Base-by-base conservation (phyloP, 306 rosid species). In the Cicer chorassanicum region DNA sequence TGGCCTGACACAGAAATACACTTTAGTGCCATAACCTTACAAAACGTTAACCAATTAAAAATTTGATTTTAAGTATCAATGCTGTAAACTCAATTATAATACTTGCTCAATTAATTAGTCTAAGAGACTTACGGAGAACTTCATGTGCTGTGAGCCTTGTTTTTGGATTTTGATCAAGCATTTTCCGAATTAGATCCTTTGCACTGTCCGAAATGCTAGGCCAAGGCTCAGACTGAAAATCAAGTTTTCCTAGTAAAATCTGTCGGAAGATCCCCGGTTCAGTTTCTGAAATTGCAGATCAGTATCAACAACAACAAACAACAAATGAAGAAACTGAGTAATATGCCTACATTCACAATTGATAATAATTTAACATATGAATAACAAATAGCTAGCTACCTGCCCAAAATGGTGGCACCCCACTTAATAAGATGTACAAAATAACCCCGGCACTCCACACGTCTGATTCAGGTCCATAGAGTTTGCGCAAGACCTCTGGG, bases 341-440 rank as follows among this genome's bases (percentile, higher is more conserved):
- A 61, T 36, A 72, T 24, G 63, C 29, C 56, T 24, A 34, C 15
- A 55, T 63, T 62, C 68, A 49, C 57, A 75, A 36, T 9, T 49
- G 56, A 57, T 16, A 72, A 66, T 70, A 72, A 66, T 75, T 63
- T 53, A 70, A 65, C 78, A 69, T n/a, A 51, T 59, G 65, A 69
- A 63, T 64, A 18, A 49, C 18, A 45, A 55, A 78, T 65, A 76
- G 3, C 46, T 65, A 76, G 3, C 53, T 82, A 87, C 92, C 92
- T 0, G 86, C 92, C 92, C 92, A 88, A 73, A 88, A 88, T 68
- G 92, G 92, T n/a, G 92, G 92, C 84, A 81, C 84, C 44, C 91
- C 91, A 76, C 91, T 80, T 60, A 87, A 79, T 67, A 87, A 78
- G 70, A 87, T 87, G 86, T 88, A 85, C 71, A 83, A 68, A 70